These are phyloP conservation scores for Bacterosira constricta DNA, from an alignment of 108 stramenopile genomes.

Conservation along the genomic window DNA sequence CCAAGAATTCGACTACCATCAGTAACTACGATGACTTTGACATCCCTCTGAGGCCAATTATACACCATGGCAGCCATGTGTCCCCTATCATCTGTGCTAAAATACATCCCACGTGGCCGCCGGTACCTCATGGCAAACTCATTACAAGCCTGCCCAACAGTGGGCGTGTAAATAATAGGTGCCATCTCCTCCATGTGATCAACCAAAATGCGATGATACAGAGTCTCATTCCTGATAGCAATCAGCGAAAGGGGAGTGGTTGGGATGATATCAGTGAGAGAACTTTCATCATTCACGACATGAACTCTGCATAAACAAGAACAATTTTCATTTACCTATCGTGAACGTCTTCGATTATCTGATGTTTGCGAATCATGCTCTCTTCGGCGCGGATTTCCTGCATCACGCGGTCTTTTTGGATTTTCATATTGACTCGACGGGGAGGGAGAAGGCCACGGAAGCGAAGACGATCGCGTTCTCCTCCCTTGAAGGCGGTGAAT, in stretches of 20 bases:
- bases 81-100: slow-evolving; percentile 88
- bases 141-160: slow-evolving; percentile 97
- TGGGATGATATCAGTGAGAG: no score
- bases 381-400: slow-evolving; percentile 60
- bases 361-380: slow-evolving; percentile 89
- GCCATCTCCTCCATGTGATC: slow-evolving; percentile 96
- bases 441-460: slow-evolving; percentile 88
- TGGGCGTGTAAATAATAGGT: slow-evolving; percentile 98
- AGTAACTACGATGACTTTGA: slow-evolving; percentile 96
- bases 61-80: slow-evolving; percentile 94
- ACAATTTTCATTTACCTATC: no score
- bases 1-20: slow-evolving; percentile 97
- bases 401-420: slow-evolving; percentile 74
- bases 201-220: slow-evolving; percentile 94
- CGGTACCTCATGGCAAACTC: slow-evolving; percentile 80
- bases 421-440: slow-evolving; percentile 62
- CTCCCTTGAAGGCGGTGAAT: slow-evolving; percentile 82
- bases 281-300: no score
- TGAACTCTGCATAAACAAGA: no score
- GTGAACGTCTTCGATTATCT: slow-evolving; percentile 91
- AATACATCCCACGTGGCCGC: slow-evolving; percentile 95
- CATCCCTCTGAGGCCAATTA: slow-evolving; percentile 97
- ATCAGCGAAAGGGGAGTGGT: no score
- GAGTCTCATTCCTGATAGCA: slow-evolving; percentile 97
- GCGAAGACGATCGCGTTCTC: slow-evolving; percentile 89